Evolutionary conservation across 768 basidiomycete species (phyloP).

Genomic region (Lactarius trivialis): DNA sequence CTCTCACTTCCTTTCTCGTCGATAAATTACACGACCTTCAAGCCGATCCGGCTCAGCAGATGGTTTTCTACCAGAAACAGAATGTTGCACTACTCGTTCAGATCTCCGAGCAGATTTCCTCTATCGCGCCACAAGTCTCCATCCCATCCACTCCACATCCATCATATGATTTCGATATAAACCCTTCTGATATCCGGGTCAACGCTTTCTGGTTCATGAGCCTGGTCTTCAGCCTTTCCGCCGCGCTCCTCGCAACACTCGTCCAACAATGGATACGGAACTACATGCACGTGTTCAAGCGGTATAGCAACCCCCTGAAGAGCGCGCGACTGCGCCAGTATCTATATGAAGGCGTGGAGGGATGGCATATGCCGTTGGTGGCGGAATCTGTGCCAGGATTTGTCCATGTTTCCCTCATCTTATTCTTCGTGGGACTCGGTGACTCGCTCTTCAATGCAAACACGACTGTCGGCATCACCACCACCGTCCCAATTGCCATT

Average conservation of each 20-base stretch:
- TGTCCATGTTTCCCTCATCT: slow-evolving; percentile 44
- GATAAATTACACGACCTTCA: slow-evolving; percentile 6
- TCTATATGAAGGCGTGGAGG: slow-evolving; percentile 32
- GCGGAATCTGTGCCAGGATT: slow-evolving; percentile 42
- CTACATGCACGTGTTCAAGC: slow-evolving; percentile 28
- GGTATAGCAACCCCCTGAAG: slow-evolving; percentile 27
- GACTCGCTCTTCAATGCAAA: slow-evolving; percentile 35
- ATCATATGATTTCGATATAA: slow-evolving; percentile 14
- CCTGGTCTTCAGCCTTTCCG: slow-evolving; percentile 34
- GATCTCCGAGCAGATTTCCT: slow-evolving; percentile 3
- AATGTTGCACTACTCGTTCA: background rate
- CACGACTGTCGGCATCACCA: background rate
- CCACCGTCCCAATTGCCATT: slow-evolving; percentile 1
- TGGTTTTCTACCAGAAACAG: background rate
- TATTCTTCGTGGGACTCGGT: slow-evolving; percentile 19
- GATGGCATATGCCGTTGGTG: slow-evolving; percentile 36
- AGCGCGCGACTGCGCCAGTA: slow-evolving; percentile 39
- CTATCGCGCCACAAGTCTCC: background rate
- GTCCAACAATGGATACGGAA: slow-evolving; percentile 45
- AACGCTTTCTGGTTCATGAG: slow-evolving; percentile 39
- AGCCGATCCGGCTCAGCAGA: background rate
- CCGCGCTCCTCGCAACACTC: slow-evolving; percentile 40
- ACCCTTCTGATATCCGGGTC: slow-evolving; percentile 31
- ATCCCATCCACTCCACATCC: background rate
- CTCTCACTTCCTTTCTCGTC: background rate